Evolutionary conservation across 1,139 yeast species (phyloP).

Genomic region (Suhomyces panamericanus): DNA sequence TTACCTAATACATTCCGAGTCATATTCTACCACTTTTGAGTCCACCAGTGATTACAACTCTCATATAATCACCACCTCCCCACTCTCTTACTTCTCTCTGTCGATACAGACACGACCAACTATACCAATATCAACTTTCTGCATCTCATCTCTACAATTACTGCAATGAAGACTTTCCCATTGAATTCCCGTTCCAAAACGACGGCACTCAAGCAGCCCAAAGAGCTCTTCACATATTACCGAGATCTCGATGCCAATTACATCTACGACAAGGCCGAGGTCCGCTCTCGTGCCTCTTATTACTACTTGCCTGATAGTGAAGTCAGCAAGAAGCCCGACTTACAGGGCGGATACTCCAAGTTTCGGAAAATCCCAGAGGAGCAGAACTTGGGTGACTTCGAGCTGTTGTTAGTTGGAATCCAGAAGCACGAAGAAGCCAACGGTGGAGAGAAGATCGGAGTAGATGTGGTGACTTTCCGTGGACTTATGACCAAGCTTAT

Average conservation of each 20-base stretch:
- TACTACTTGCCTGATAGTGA: constrained; percentile 76
- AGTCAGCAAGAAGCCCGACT: constrained; percentile 52
- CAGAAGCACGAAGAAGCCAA: constrained; percentile 50
- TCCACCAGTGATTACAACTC: no score
- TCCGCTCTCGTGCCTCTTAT: constrained; percentile 51
- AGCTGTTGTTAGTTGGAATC: constrained; percentile 58
- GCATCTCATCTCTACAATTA: not conserved
- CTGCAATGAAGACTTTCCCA: constrained; percentile 41
- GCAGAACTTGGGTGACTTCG: constrained; percentile 54
- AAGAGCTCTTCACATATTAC: constrained; percentile 63
- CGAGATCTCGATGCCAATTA: constrained; percentile 51
- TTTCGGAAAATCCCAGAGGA: constrained; percentile 59
- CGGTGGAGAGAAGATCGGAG: constrained; percentile 48
- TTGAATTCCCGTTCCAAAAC: constrained; percentile 50
- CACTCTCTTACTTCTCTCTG: no score
- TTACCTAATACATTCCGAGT: no score
- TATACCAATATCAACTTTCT: not conserved
- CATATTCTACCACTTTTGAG: no score
- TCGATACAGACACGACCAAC: not conserved
- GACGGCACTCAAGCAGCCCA: constrained; percentile 69
- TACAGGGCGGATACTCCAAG: constrained; percentile 61
- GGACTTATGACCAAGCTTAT: constrained; percentile 75
- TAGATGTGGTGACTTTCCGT: constrained; percentile 78
- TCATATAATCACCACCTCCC: no score
- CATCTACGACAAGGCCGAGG: constrained; percentile 48